These are phyloP conservation scores for Penicillium sp. DNA, from an alignment of 2,329 filamentous ascomycete genomes.

Conservation along the genomic window DNA sequence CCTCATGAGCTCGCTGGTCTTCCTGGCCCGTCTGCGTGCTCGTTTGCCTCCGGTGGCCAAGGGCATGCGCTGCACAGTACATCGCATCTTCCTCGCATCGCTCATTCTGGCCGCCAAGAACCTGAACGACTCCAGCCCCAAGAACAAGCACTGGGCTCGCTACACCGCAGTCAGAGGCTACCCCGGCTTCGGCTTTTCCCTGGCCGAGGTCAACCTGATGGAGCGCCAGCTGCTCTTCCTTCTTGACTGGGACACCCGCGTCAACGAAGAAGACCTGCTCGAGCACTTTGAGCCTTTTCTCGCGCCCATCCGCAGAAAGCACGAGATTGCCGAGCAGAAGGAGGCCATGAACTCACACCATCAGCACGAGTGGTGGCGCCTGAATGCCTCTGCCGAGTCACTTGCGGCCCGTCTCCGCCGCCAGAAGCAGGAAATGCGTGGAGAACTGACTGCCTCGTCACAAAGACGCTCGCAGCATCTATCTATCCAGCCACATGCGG, in stretches of 20 bases:
- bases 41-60: slow-evolving; percentile 91
- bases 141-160: slow-evolving; percentile 99
- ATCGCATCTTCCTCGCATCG: slow-evolving; percentile 86
- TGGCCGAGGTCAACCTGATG: slow-evolving; percentile 98
- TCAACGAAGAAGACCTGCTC: slow-evolving; percentile 81
- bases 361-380: slow-evolving; percentile 32
- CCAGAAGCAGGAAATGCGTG: slow-evolving; percentile 31
- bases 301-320: slow-evolving; percentile 67
- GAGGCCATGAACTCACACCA: slow-evolving; percentile 39
- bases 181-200: slow-evolving; percentile 81
- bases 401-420: slow-evolving; percentile 33
- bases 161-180: slow-evolving; percentile 76
- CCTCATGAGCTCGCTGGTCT: slow-evolving; percentile 94
- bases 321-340: slow-evolving; percentile 53
- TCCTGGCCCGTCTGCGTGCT: slow-evolving; percentile 77
- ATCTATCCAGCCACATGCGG: slow-evolving; percentile 24
- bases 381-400: slow-evolving; percentile 33
- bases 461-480: slow-evolving; percentile 24
- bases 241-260: slow-evolving; percentile 88
- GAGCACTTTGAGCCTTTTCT: slow-evolving; percentile 84
- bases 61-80: slow-evolving; percentile 91
- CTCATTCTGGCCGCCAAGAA: slow-evolving; percentile 79
- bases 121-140: slow-evolving; percentile 95
- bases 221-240: slow-evolving; percentile 97
- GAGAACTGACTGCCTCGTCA: slow-evolving; percentile 22